phyloP scores from a whole-genome alignment of 2,329 filamentous ascomycete species.

The Penicillium verrucosum region DNA sequence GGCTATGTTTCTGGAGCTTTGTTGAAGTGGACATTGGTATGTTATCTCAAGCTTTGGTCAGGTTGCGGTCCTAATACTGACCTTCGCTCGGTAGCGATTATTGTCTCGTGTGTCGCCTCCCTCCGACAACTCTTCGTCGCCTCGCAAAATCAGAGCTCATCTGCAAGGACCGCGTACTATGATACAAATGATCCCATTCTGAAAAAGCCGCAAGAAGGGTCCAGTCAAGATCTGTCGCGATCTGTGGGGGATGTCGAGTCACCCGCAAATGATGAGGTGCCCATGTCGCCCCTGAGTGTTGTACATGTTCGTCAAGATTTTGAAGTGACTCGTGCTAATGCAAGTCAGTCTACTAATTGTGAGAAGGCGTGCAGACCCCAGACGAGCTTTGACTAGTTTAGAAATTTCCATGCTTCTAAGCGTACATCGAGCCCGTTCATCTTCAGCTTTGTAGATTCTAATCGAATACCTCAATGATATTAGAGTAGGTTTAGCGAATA shows the following conservation, averaged over 20 bases:
- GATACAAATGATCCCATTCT: background rate
- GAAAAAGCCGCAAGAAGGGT: background rate
- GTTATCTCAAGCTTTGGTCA: background rate
- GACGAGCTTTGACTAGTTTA: background rate
- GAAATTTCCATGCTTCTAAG: too few relatives aligned
- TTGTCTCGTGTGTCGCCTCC: constrained; percentile 16
- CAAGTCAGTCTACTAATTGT: background rate
- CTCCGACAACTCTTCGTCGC: constrained; percentile 17
- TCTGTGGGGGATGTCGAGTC: background rate
- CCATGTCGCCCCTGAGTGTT: constrained; percentile 2
- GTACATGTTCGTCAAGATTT: constrained; percentile 8
- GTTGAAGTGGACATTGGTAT: constrained; percentile 17
- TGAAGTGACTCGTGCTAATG: background rate
- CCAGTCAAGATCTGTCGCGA: background rate
- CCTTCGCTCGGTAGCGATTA: constrained; percentile 4
- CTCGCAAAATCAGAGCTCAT: constrained; percentile 5
- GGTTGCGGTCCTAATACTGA: background rate
- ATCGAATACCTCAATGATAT: too few relatives aligned
- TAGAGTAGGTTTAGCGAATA: too few relatives aligned
- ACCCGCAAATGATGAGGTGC: background rate
- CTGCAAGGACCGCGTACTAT: background rate
- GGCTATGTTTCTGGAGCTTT: constrained; percentile 21
- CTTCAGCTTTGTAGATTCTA: too few relatives aligned
- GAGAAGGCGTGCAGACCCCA: background rate
- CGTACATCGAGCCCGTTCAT: too few relatives aligned